Evolutionary conservation across 2,329 filamentous ascomycete genomes (phyloP), one percentile per base, ranked within the genome.

Genomic region (Torrubiella hemipterigena): DNA sequence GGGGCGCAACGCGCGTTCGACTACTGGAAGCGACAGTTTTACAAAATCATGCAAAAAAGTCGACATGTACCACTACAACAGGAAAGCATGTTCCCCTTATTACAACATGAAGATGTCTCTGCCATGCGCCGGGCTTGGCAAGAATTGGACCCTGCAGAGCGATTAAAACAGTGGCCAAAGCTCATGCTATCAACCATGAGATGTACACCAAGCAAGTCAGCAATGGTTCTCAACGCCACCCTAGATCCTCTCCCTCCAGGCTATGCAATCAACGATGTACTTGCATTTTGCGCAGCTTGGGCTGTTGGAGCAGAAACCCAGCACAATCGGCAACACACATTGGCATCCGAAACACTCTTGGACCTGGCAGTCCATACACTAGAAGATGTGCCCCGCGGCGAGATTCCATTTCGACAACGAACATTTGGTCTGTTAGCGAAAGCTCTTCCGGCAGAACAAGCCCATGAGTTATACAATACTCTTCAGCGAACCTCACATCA

Each of bases 191-290:
- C 52, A 2, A 50, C 55, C 2, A 33, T 63, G 21, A 41, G 46
- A 24, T 38, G 35, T 7, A 42, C 38, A n/a, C 57, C 56, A 2
- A 44, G 47, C 8, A 53, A 50, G 32, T 48, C 49, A 3, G 30
- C 28, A 9, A 39, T 39, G 32, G 46, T 64, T 7, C 47, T 64
- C 3, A 41, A 49, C 13, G 57, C 57, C 4, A 63, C 57, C 0
- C 34, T 58, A 32, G 45, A 58, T 21, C 51, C 52, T 5, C 31
- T 45, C 9, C 47, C 54, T 2, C 55, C 54, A 1, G 52, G 52
- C 2, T 63, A 60, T 32, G 53, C 54, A 7, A 48, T 56, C 7
- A 44, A 51, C 5, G 59, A 63, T 31, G 45, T 45, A 2, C 33
- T 62, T 2, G 36, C 49, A 11, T 52, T 54, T 30, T 38, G 56